phyloP scores from a whole-genome alignment of 257 asterid genomes.

The Gentiana dahurica region DNA sequence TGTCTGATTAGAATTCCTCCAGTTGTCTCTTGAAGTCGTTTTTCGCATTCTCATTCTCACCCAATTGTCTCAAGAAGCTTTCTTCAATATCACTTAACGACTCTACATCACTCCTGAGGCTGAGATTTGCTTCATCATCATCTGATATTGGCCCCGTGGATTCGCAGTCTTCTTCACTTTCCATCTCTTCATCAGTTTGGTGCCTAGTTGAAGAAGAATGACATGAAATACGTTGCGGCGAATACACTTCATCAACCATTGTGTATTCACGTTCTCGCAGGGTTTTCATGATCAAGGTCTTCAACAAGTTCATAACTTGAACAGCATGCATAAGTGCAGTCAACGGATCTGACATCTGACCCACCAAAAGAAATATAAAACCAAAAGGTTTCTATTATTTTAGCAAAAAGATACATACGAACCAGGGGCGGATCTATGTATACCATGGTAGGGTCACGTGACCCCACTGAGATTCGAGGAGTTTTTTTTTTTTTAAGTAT shows the following conservation, averaged over 20 bases:
- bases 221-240: conserved; percentile 39
- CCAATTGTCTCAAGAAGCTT: conserved; percentile 59
- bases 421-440: no score
- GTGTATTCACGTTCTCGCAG: conserved; percentile 67
- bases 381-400: no score
- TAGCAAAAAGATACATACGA: no score
- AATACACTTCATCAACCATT: conserved; percentile 39
- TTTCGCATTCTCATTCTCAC: conserved; percentile 62
- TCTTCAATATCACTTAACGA: conserved; percentile 75
- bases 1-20: conserved; percentile 55
- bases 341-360: conserved; percentile 93
- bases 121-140: conserved; percentile 27
- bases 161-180: conserved; percentile 57
- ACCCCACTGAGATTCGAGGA: no score
- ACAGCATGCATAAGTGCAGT: conserved; percentile 99
- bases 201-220: conserved; percentile 37
- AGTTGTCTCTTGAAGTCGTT: conserved; percentile 70
- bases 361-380: conserved; percentile 2
- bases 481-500: no score
- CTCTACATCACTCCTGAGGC: conserved; percentile 39
- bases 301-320: conserved; percentile 94
- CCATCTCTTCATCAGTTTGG: conserved; percentile 42
- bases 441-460: no score
- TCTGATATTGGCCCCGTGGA: conserved; percentile 45
- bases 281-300: conserved; percentile 66